Evolutionary conservation across 805 yeast species (phyloP).

Genomic region (Kodamaea hsintzibuensis): DNA sequence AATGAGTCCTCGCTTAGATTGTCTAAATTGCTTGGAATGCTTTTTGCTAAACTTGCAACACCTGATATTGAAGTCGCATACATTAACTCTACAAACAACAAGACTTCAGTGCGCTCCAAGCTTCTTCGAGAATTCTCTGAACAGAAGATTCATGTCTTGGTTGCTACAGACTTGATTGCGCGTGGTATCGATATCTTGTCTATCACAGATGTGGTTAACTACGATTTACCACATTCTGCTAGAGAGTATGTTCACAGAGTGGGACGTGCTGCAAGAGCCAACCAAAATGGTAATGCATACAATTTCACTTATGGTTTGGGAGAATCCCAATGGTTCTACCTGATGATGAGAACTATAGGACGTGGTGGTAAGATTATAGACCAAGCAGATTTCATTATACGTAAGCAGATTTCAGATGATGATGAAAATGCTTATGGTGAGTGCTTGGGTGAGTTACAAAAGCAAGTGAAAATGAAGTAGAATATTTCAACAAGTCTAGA

Average conservation of each 20-base stretch:
- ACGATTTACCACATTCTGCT: conserved; percentile 84
- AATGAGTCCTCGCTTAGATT: conserved; percentile 88
- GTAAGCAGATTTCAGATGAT: conserved; percentile 20
- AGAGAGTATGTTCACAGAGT: conserved; percentile 94
- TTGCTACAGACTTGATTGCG: conserved; percentile 90
- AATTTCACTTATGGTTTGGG: conserved; percentile 75
- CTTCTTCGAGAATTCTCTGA: conserved; percentile 59
- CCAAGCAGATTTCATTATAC: conserved; percentile 21
- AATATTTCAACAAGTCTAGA: too few species aligned
- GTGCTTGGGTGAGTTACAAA: conserved; percentile 25
- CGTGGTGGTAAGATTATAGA: conserved; percentile 23
- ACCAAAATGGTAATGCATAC: conserved; percentile 71
- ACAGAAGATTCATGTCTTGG: conserved; percentile 54
- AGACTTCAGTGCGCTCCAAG: conserved; percentile 49
- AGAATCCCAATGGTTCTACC: conserved; percentile 66
- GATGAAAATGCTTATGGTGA: conserved; percentile 27
- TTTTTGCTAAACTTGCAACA: conserved; percentile 30
- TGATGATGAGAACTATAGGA: conserved; percentile 51
- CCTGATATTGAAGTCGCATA: conserved; percentile 33
- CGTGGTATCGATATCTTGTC: conserved; percentile 86
- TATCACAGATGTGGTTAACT: conserved; percentile 77
- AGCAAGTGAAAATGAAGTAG: conserved; percentile 2
- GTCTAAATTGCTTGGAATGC: conserved; percentile 54
- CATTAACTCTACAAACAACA: conserved; percentile 60
- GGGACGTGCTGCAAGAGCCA: conserved; percentile 97